Evolutionary conservation across 768 basidiomycete genomes (phyloP), one percentile per base, ranked within the genome.

Genomic region (Austroboletus festivus): DNA sequence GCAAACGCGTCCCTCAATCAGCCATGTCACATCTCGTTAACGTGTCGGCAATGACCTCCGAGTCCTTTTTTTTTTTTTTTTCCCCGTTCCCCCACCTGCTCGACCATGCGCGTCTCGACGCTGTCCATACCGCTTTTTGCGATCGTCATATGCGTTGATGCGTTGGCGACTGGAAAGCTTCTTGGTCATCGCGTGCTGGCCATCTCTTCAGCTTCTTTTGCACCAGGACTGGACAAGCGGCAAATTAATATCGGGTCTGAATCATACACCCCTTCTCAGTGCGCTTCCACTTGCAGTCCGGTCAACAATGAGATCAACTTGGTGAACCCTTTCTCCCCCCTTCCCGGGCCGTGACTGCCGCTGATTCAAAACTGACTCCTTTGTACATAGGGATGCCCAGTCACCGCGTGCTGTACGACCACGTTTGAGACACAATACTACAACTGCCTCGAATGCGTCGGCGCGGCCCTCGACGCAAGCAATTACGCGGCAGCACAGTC

Each of bases 371-470:
- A 10, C 33, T 2, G 13, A n/a, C 2, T 21, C 13, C 11, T 21
- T 11, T 22, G 15, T n/a, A 8, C 16, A 19, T n/a, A 68, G 65
- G 64, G 60, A 47, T 68, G 64, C 19, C 64, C 65, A 4, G 35
- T 49, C 37, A 56, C 56, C 1, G 48, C 53, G 19, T 79, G 77
- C 47, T 79, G 78, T 56, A 62, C 70, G 5, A 47, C 61, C 11
- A 54, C 50, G 5, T 79, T 77, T 47, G 68, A 73, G 48, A 62
- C 54, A 0, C 46, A 52, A 4, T 76, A 73, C 55, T 76, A 67
- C 60, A 59, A 69, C 39, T 79, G 78, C 50, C 59, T 76, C 52
- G 30, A 58, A 4, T 79, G 78, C 47, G 58, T 71, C 21, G 73
- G 66, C 11, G 22, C 46, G 2, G 60, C 64, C 2, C 20, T 59